A percentile compares a stretch with the other conserved stretches of the same genome.
phyloP scores from a whole-genome alignment of 2,329 filamentous ascomycete species.

The Cytospora piceicola region DNA sequence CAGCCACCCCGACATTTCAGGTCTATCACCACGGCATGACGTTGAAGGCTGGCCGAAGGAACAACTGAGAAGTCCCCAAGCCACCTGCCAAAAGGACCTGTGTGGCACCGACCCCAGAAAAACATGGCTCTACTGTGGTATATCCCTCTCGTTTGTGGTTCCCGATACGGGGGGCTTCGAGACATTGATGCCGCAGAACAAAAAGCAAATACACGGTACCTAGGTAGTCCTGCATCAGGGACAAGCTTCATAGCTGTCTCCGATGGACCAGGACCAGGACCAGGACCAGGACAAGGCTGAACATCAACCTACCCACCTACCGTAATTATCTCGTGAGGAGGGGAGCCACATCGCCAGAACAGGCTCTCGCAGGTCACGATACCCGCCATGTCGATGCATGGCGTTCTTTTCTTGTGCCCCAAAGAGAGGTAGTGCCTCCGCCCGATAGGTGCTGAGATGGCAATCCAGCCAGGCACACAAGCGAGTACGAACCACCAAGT shows the following conservation, averaged over 20 bases:
- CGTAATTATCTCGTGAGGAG: slow-evolving; percentile 1
- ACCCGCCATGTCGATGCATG: slow-evolving; percentile 19
- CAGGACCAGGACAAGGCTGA: not conserved
- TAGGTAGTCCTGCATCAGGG: no score
- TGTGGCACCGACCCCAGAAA: slow-evolving; percentile 1
- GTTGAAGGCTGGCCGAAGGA: slow-evolving; percentile 12
- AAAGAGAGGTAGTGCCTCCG: slow-evolving; percentile 15
- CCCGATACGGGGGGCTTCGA: not conserved
- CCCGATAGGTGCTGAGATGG: not conserved
- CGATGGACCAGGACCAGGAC: not conserved
- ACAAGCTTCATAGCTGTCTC: not conserved
- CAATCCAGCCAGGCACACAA: not conserved
- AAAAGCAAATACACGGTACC: no score
- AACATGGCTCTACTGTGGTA: not conserved
- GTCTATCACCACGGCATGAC: not conserved
- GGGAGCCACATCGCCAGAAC: not conserved
- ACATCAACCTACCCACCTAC: not conserved
- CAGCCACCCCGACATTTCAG: slow-evolving; percentile 12
- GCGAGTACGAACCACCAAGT: not conserved
- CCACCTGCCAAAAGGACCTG: not conserved
- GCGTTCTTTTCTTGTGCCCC: slow-evolving; percentile 11
- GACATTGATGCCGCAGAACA: not conserved
- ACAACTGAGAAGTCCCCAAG: not conserved
- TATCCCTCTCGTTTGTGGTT: not conserved
- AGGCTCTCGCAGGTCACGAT: slow-evolving; percentile 14